These are phyloP conservation scores for Rhizophora apiculata DNA, from an alignment of 345 rosid species.

Conservation along the genomic window DNA sequence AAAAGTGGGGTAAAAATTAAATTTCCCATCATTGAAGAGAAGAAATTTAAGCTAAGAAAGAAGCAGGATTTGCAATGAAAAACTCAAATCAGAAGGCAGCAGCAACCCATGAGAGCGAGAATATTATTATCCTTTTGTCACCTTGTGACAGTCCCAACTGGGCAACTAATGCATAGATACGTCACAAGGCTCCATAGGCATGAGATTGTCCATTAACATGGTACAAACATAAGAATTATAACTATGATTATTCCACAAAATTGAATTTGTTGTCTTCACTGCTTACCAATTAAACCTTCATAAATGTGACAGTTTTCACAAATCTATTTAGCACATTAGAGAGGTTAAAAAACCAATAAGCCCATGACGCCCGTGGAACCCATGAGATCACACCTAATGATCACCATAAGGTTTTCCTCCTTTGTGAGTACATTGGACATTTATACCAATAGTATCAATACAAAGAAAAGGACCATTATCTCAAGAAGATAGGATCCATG, in stretches of 20 bases:
- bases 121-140: slow-evolving; percentile 16
- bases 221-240: slow-evolving; percentile 22
- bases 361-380: no score
- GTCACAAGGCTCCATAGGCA: slow-evolving; percentile 25
- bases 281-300: neutral
- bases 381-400: no score
- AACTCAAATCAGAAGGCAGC: slow-evolving; percentile 9
- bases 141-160: slow-evolving; percentile 12
- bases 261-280: neutral
- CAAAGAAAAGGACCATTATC: neutral
- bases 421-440: no score
- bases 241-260: neutral
- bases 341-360: neutral
- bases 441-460: neutral
- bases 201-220: slow-evolving; percentile 26
- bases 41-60: slow-evolving; percentile 8
- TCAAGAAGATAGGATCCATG: neutral
- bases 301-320: no score
- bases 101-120: slow-evolving; percentile 11
- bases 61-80: slow-evolving; percentile 8
- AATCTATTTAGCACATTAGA: slow-evolving; percentile 1
- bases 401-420: no score
- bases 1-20: no score
- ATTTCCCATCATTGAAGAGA: neutral
- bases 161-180: slow-evolving; percentile 18